Base-by-base conservation (phyloP, 441 rosid genomes). In the Jatropha multifida region DNA sequence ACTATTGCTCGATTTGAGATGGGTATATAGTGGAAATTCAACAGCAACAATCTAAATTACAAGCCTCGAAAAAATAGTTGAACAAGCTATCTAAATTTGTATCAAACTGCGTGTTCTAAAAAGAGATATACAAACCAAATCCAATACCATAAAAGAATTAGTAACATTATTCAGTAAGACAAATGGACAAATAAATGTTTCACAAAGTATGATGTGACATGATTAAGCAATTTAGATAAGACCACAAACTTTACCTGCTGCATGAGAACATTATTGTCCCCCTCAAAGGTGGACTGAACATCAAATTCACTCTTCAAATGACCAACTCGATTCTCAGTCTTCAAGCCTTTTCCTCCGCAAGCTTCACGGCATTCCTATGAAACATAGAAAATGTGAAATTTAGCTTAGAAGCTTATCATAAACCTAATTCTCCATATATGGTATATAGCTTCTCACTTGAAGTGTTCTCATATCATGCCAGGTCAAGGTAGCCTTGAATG, bases 391-490 rank as follows among this genome's bases (percentile, higher is more conserved):
- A 42, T 69, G 68, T 10, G 27, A 68, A 48, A 44, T 41, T 81
- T 64, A 69, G 73, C 64, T 40, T 52, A 48, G 70, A 65, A 1
- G 71, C 65, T 76, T 69, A 58, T 49, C 7, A 40, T 14, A 17
- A 32, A 58, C 7, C 69, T 62, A 41, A 41, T 74, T 41, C 61
- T 74, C 48, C 4, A 51, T 76, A 37, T 56, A 37, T 56, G 6
- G 40, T 42, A 23, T 40, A 44, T 40, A 69, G 56, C 68, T 72
- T 46, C 81, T 82, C 59, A 94, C 97, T 92, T 93, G 99, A 80
- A 95, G 97, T 60, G 94, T 91, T 81, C 87, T 89, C 96, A 93
- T 89, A 80, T 95, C 89, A 84, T 93, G 95, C 99, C 99, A 95
- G 26, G 94, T 85, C 23, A 82, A 80, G 72, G 78, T 80, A 74